Conservation (phyloP, 1,284 basidiomycete genomes). For the Omphalotus olearius region DNA sequence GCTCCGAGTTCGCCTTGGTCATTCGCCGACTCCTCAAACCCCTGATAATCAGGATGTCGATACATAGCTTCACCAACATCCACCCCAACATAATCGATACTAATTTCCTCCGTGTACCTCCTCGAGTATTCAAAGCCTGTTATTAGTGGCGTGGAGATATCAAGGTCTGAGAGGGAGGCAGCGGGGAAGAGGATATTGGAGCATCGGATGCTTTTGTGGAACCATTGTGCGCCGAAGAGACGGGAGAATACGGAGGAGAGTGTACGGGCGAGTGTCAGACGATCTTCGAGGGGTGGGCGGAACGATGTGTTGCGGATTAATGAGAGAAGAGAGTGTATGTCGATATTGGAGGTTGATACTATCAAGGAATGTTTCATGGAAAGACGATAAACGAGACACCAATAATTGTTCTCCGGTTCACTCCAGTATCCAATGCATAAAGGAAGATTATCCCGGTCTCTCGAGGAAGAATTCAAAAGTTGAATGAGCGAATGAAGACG, state of each 20-base stretch:
- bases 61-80: conserved; percentile 8
- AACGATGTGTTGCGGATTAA: conserved; percentile 1
- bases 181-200: conserved; percentile 9
- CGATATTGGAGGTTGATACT: too few species aligned
- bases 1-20: too few species aligned
- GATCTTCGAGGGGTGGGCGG: conserved; percentile 7
- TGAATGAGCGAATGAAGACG: conserved; percentile 7
- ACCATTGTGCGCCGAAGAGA: conserved; percentile 9
- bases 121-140: conserved; percentile 12
- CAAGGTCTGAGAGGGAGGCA: not conserved
- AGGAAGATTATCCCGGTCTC: conserved; percentile 1
- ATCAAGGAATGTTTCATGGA: not conserved
- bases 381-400: conserved; percentile 9
- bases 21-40: too few species aligned
- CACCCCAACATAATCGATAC: conserved; percentile 4
- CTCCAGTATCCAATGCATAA: conserved; percentile 11
- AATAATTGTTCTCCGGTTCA: conserved; percentile 9
- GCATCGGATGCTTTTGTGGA: conserved; percentile 10
- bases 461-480: conserved; percentile 5
- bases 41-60: conserved; percentile 13
- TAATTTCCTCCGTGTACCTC: conserved; percentile 9
- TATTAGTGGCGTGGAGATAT: conserved; percentile 2
- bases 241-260: conserved; percentile 6
- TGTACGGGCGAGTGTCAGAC: not conserved
- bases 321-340: too few species aligned